These are phyloP conservation scores for Fusarium nematophilum DNA, from an alignment of 2,329 filamentous ascomycete genomes.

Conservation along the genomic window DNA sequence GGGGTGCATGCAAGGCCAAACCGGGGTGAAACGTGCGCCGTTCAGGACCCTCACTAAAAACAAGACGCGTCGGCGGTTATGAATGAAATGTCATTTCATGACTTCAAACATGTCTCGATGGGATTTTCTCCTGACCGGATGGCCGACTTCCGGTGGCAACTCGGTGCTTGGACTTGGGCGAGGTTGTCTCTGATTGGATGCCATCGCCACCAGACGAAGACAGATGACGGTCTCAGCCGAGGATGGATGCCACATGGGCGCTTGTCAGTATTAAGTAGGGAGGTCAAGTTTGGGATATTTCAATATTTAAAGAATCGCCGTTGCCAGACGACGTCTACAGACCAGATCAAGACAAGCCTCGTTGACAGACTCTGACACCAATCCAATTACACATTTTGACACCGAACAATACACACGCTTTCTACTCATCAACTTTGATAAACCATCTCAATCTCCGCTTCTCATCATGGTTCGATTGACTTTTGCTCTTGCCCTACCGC, in stretches of 20 bases:
- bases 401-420: neutral
- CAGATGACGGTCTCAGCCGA: no score
- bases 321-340: no score
- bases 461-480: constrained; percentile 10
- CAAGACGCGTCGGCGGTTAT: neutral
- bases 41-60: neutral
- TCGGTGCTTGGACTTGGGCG: neutral
- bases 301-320: neutral
- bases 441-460: no score
- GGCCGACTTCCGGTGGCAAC: constrained; percentile 13
- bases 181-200: neutral
- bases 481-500: neutral
- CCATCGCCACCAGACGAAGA: neutral
- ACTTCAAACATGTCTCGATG: neutral
- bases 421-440: no score
- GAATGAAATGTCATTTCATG: neutral
- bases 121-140: constrained; percentile 5
- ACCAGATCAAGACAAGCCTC: no score
- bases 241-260: no score
- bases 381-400: neutral
- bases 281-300: neutral
- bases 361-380: no score
- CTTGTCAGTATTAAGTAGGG: no score
- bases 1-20: constrained; percentile 1
- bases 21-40: constrained; percentile 13